phyloP scores from a whole-genome alignment of 2,329 filamentous ascomycete species.

The Coleophoma eucalyptorum region DNA sequence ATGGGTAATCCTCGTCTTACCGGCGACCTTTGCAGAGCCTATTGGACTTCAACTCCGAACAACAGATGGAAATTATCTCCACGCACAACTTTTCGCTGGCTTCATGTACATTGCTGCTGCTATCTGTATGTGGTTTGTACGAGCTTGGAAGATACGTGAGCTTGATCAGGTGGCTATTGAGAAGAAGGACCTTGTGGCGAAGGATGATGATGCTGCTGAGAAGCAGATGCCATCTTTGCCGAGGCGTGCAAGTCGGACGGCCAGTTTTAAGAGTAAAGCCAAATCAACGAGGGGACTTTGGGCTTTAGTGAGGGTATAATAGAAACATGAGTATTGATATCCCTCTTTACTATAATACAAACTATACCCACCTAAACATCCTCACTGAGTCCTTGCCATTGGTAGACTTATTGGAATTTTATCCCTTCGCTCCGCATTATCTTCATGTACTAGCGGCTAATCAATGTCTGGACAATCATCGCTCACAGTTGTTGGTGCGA shows the following conservation, averaged over 20 bases:
- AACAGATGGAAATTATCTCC: slow-evolving; percentile 46
- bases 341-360: no score
- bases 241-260: slow-evolving; percentile 9
- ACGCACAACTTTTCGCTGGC: slow-evolving; percentile 56
- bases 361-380: no score
- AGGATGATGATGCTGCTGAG: slow-evolving; percentile 12
- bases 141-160: slow-evolving; percentile 58
- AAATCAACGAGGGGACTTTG: slow-evolving; percentile 17
- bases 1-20: slow-evolving; percentile 69
- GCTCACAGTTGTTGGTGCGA: no score
- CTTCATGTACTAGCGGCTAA: neutral
- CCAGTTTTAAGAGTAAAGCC: slow-evolving; percentile 15
- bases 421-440: neutral
- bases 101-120: slow-evolving; percentile 59
- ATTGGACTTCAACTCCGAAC: slow-evolving; percentile 51
- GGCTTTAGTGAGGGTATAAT: slow-evolving; percentile 11
- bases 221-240: slow-evolving; percentile 3
- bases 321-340: no score
- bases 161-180: slow-evolving; percentile 31
- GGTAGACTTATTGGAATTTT: no score
- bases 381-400: no score
- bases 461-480: no score
- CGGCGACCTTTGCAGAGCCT: slow-evolving; percentile 63
- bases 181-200: slow-evolving; percentile 9
- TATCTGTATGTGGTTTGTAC: slow-evolving; percentile 46